Conservation (phyloP, 1,139 yeast genomes). For the Taphrina communis region DNA sequence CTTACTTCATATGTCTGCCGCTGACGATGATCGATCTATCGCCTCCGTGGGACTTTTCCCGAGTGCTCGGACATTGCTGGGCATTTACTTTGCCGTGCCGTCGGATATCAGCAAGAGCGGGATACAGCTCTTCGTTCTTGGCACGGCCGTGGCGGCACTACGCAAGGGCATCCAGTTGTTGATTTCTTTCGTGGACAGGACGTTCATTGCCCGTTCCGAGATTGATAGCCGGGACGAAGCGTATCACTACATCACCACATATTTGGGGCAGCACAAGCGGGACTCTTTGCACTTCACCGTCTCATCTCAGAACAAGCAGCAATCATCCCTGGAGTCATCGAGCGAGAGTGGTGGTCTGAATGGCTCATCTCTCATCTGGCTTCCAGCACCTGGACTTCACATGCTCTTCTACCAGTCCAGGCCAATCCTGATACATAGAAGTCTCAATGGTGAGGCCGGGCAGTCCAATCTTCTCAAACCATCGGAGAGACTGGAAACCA, state of each 20-base stretch:
- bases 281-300: constrained; percentile 38
- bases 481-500: constrained; percentile 30
- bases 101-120: constrained; percentile 33
- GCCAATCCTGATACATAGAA: constrained; percentile 22
- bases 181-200: constrained; percentile 28
- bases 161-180: constrained; percentile 15
- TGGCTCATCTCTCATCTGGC: constrained; percentile 7
- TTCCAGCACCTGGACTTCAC: constrained; percentile 34
- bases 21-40: constrained; percentile 13
- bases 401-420: constrained; percentile 19
- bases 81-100: constrained; percentile 27
- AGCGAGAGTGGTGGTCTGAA: not conserved
- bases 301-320: constrained; percentile 18
- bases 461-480: constrained; percentile 35
- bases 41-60: constrained; percentile 24
- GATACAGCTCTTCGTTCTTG: constrained; percentile 30
- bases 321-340: constrained; percentile 6
- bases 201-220: constrained; percentile 31
- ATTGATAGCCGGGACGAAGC: constrained; percentile 39
- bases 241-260: constrained; percentile 26
- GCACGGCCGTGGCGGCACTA: constrained; percentile 28
- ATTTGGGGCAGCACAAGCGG: constrained; percentile 21
- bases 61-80: constrained; percentile 12
- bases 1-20: no score
- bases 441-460: constrained; percentile 36